Percentiles rank a stretch among this genome's conserved stretches.
Conservation (phyloP, 768 basidiomycete species). For the Phanerodontia chrysosporium region DNA sequence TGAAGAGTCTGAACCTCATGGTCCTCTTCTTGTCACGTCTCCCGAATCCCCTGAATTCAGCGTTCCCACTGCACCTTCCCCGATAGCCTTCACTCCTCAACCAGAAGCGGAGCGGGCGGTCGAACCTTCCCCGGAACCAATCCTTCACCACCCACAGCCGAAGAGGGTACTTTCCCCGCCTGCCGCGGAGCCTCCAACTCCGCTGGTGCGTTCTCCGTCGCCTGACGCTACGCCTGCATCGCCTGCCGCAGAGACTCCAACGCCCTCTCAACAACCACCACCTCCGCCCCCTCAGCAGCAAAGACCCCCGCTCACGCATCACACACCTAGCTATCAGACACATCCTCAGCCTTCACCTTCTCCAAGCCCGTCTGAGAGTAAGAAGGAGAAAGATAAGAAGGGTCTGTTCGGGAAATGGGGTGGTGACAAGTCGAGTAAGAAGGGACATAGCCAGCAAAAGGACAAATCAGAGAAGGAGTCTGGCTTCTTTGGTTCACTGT, state of each 20-base stretch:
- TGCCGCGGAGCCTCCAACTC: conserved; percentile 31
- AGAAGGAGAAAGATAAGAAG: conserved; percentile 72
- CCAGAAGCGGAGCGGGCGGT: conserved; percentile 1
- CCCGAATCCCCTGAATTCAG: conserved; percentile 18
- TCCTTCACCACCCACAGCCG: conserved; percentile 64
- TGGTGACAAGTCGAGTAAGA: conserved; percentile 61
- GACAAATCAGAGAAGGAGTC: conserved; percentile 61
- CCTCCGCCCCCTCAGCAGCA: conserved; percentile 16
- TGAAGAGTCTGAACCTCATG: conserved; percentile 22
- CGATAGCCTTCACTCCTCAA: neutral
- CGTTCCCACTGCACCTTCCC: neutral
- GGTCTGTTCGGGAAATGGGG: conserved; percentile 66
- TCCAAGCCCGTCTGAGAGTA: conserved; percentile 21
- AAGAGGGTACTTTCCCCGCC: conserved; percentile 48
- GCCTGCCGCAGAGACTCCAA: conserved; percentile 7
- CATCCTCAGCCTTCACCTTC: conserved; percentile 29
- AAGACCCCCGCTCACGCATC: conserved; percentile 23
- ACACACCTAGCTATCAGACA: conserved; percentile 22
- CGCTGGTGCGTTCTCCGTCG: conserved; percentile 51
- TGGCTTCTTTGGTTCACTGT: conserved; percentile 89
- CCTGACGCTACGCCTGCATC: conserved; percentile 29
- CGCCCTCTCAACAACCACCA: neutral
- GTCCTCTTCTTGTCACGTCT: conserved; percentile 5
- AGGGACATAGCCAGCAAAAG: conserved; percentile 44
- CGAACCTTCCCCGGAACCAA: conserved; percentile 1